Percentiles rank a stretch among this genome's conserved stretches.
phyloP scores from a whole-genome alignment of 257 asterid genomes.

The Przewalskia tangutica region DNA sequence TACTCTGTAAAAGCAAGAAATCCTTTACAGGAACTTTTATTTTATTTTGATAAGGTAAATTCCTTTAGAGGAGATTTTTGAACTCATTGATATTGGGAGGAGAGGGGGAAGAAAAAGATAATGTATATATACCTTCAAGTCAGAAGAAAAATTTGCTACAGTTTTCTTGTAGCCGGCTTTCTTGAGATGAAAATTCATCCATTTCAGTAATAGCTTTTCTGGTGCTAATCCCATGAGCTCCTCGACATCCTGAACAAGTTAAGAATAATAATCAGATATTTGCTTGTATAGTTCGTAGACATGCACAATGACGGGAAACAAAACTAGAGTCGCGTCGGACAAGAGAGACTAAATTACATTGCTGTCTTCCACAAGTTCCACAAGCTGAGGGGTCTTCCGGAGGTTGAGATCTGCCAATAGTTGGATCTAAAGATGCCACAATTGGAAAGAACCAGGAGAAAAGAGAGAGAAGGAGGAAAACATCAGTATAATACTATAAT shows the following conservation, averaged over 20 bases:
- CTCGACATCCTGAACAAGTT: conserved; percentile 74
- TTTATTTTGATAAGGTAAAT: not conserved
- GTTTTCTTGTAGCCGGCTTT: conserved; percentile 82
- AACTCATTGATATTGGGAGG: not conserved
- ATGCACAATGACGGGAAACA: not conserved
- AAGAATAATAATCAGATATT: not conserved
- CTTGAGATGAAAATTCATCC: conserved; percentile 98
- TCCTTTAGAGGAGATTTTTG: not conserved
- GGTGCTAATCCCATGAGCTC: conserved; percentile 97
- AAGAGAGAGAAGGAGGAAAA: not conserved
- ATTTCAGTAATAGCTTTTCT: conserved; percentile 80
- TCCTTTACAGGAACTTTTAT: not conserved
- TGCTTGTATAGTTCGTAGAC: not conserved
- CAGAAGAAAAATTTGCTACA: conserved; percentile 85
- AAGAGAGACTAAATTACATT: conserved; percentile 36
- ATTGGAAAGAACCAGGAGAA: not conserved
- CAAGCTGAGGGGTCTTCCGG: conserved; percentile 94
- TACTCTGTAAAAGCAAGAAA: not conserved
- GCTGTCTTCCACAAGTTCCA: conserved; percentile 92
- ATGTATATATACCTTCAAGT: conserved; percentile 52
- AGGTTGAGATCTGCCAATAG: conserved; percentile 96
- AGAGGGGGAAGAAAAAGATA: not conserved
- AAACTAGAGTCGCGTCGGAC: not conserved
- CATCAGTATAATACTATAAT: not conserved
- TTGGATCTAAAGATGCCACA: conserved; percentile 62